Conservation (phyloP, 108 stramenopile genomes). For the Conticribra guillardii region DNA sequence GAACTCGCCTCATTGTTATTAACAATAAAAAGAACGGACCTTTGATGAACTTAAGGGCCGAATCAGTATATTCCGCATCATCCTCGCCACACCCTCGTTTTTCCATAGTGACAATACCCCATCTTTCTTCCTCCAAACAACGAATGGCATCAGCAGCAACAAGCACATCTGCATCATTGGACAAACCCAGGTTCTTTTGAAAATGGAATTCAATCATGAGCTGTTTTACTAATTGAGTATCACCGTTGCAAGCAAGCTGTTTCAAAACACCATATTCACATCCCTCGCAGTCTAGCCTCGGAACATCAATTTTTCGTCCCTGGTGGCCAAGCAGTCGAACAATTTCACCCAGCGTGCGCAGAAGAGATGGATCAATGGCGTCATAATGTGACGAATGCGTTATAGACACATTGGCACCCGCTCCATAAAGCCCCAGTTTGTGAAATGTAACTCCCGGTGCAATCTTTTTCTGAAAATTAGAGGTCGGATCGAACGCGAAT, state of each 20-base stretch:
- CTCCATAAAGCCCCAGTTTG: slow-evolving; percentile 21
- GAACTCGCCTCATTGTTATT: slow-evolving; percentile 14
- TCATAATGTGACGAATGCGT: slow-evolving; percentile 18
- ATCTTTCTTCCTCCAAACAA: slow-evolving; percentile 26
- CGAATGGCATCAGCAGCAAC: slow-evolving; percentile 29
- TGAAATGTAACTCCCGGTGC: slow-evolving; percentile 28
- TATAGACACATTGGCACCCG: slow-evolving; percentile 9
- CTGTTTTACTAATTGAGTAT: slow-evolving; percentile 20
- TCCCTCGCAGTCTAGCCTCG: slow-evolving; percentile 68
- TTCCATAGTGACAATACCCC: slow-evolving; percentile 36
- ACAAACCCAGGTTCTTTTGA: slow-evolving; percentile 34
- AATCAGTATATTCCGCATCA: slow-evolving; percentile 24
- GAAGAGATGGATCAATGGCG: slow-evolving; percentile 23
- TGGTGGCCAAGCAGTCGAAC: slow-evolving; percentile 52
- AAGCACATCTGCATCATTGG: slow-evolving; percentile 27
- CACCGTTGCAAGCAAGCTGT: slow-evolving; percentile 11
- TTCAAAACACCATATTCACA: slow-evolving; percentile 52
- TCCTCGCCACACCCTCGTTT: slow-evolving; percentile 7
- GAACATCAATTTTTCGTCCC: slow-evolving; percentile 53
- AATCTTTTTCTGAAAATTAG: slow-evolving; percentile 7
- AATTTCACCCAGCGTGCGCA: slow-evolving; percentile 37
- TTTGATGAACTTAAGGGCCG: slow-evolving; percentile 11
- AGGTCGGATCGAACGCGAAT: slow-evolving; percentile 35
- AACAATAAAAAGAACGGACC: slow-evolving; percentile 3
- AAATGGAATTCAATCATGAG: slow-evolving; percentile 42